Conservation (phyloP, 495 filamentous ascomycete species). For the Talaromyces adpressus region DNA sequence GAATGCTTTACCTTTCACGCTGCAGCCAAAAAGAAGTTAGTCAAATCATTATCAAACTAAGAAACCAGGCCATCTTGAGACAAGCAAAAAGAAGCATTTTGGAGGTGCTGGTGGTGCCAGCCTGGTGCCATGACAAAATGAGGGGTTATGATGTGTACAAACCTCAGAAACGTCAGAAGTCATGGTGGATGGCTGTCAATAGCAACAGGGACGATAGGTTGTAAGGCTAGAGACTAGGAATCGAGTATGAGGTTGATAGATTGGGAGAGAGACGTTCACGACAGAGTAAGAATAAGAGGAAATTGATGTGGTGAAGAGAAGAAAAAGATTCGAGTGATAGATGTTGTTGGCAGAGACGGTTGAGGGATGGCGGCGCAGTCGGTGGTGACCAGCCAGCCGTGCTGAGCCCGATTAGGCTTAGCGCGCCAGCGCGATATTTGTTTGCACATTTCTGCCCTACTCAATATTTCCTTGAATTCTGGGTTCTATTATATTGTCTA, state of each 20-base stretch:
- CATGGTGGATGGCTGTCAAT: constrained; percentile 24
- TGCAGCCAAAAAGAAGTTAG: constrained; percentile 24
- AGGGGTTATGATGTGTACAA: constrained; percentile 32
- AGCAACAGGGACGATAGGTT: background rate
- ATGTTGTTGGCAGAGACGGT: constrained; percentile 3
- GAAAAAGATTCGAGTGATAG: constrained; percentile 10
- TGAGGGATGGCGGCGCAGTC: constrained; percentile 5
- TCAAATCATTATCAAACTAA: background rate
- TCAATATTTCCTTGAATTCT: background rate
- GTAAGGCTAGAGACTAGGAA: background rate
- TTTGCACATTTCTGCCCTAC: constrained; percentile 1
- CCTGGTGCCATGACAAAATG: constrained; percentile 15
- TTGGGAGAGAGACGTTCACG: background rate
- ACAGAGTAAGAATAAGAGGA: background rate
- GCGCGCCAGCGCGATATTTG: background rate
- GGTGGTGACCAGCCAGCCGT: background rate
- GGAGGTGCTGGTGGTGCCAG: background rate
- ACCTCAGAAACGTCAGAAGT: constrained; percentile 48
- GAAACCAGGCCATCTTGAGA: background rate
- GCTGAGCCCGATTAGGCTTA: background rate
- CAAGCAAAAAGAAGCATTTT: background rate
- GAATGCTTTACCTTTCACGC: constrained; percentile 73
- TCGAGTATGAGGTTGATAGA: background rate
- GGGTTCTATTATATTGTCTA: background rate
- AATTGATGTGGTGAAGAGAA: constrained; percentile 18